Percentiles rank a stretch among this genome's conserved stretches.
These are phyloP conservation scores for Sporothrix humicola DNA, from an alignment of 2,329 filamentous ascomycete genomes.

Conservation along the genomic window DNA sequence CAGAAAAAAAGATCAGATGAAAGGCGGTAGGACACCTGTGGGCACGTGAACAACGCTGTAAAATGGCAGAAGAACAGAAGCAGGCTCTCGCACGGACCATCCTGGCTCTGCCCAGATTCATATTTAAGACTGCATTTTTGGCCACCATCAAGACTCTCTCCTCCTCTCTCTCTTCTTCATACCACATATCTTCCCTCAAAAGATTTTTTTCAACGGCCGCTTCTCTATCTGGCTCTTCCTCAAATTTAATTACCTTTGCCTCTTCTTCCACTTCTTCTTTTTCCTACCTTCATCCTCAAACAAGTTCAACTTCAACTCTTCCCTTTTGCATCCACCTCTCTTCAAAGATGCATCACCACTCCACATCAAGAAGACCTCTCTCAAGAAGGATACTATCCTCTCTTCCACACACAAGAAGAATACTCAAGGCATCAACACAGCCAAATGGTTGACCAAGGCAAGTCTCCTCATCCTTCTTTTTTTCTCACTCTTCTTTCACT, in stretches of 20 bases:
- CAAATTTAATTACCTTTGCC: not conserved
- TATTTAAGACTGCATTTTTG: not conserved
- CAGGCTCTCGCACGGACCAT: slow-evolving; percentile 22
- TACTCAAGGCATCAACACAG: not conserved
- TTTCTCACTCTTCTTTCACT: not conserved
- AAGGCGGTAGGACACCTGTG: not conserved
- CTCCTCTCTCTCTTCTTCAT: not conserved
- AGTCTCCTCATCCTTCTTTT: not conserved
- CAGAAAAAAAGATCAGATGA: not conserved
- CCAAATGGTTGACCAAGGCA: slow-evolving; percentile 1
- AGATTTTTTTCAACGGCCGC: not conserved
- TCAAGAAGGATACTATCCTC: not conserved
- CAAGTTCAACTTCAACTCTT: not conserved
- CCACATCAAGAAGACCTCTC: not conserved
- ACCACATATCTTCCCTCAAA: not conserved
- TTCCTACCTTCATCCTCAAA: not conserved
- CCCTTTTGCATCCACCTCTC: slow-evolving; percentile 9
- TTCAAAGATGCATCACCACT: not conserved
- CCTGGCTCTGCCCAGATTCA: not conserved
- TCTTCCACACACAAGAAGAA: not conserved
- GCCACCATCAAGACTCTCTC: not conserved
- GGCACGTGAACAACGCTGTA: too few relatives aligned
- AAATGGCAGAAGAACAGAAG: not conserved
- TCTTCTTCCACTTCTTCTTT: not conserved
- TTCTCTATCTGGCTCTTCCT: not conserved